Base-by-base conservation (phyloP, 805 yeast species). In the Metschnikowia matae region DNA sequence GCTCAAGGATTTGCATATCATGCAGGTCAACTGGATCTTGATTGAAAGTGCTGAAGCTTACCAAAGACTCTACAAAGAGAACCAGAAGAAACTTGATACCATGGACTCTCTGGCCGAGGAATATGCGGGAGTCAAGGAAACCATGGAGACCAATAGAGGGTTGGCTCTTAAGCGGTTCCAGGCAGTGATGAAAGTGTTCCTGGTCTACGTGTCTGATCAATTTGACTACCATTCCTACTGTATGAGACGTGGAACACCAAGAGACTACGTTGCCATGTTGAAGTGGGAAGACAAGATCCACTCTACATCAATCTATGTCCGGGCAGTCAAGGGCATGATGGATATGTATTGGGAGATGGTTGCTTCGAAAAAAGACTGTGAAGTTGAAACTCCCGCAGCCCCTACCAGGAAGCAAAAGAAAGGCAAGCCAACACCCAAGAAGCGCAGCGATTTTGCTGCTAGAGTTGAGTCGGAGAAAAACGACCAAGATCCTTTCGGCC, bases 161-260 rank as follows among this genome's bases (percentile, higher is more conserved):
- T 69, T 94, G 56, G 82, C 97, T 0, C 70, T 90, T 54, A 94
- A 94, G 68, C 79, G 98, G 60, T 88, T 78, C 63, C 66, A 71
- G 39, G 83, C 89, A 2, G 76, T 90, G 42, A 71, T 82, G 45
- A 81, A 82, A 52, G 79, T 87, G 31, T 90, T 83, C 67, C 77
- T 81, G 40, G 86, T 82, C 48, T 90, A 83, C 68, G 80, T 75
- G 62, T 81, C 80, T 54, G 99, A 94, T 63, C 97, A 94, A 71
- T 78, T 86, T 55, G 99, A 94, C 66, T 94, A 92, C 84, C 98
- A 94, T 65, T 84, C 87, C 42, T 94, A 89, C 66, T 87, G 96
- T 64, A 81, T 88, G 77, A 81, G 97, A 68, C 83, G 86, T 59
- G 98, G 97, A 20, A 89, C 97, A 6, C 84, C 92, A 23, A 79